Evolutionary conservation across 129 eudicot species (phyloP).

Genomic region (sunflower (Helianthus annuus)): HanXRQr2.0-SUNRISE NC_035441.2:94544899-94545398

Average conservation of each 20-base stretch:
- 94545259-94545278: slow-evolving; percentile 67
- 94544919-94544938: slow-evolving; percentile 69
- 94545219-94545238: slow-evolving; percentile 55
- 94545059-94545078: too few relatives aligned
- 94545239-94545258: slow-evolving; percentile 53
- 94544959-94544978: not conserved
- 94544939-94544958: not conserved
- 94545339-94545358: not conserved
- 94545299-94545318: slow-evolving; percentile 66
- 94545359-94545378: not conserved
- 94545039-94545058: too few relatives aligned
- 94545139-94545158: too few relatives aligned
- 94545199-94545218: slow-evolving; percentile 39
- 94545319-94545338: slow-evolving; percentile 59
- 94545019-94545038: too few relatives aligned
- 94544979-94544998: not conserved
- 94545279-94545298: slow-evolving; percentile 79
- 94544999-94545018: too few relatives aligned
- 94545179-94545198: not conserved
- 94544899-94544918: slow-evolving; percentile 65
- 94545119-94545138: too few relatives aligned
- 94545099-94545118: too few relatives aligned
- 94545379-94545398: too few relatives aligned
- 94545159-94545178: too few relatives aligned
- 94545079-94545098: too few relatives aligned